These are phyloP conservation scores for Alectoria sarmentosa DNA, from an alignment of 495 filamentous ascomycete genomes.

Conservation along the genomic window DNA sequence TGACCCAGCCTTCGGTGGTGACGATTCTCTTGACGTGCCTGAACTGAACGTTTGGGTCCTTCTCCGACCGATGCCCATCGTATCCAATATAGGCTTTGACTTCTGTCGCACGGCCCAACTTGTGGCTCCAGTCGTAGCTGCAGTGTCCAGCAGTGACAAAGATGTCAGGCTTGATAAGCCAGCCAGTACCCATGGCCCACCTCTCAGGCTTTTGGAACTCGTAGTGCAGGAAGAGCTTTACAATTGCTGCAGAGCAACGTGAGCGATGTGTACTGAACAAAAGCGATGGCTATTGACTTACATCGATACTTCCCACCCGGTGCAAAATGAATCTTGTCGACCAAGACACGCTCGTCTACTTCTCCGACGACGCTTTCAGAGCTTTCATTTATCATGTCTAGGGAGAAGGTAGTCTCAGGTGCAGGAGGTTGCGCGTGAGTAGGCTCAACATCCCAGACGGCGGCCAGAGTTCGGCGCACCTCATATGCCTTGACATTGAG, in stretches of 20 bases:
- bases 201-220: constrained; percentile 26
- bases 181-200: constrained; percentile 34
- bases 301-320: constrained; percentile 35
- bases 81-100: constrained; percentile 39
- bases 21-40: constrained; percentile 32
- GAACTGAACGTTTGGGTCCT: constrained; percentile 30
- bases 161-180: constrained; percentile 34
- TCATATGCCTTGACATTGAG: constrained; percentile 25
- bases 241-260: constrained; percentile 28
- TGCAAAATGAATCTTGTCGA: constrained; percentile 26
- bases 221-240: constrained; percentile 35
- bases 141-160: constrained; percentile 37
- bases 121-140: constrained; percentile 33
- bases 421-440: constrained; percentile 20
- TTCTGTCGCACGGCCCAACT: constrained; percentile 27
- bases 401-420: constrained; percentile 13
- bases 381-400: constrained; percentile 22
- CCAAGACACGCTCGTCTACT: constrained; percentile 27
- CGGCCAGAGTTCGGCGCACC: constrained; percentile 24
- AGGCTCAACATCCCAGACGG: constrained; percentile 24
- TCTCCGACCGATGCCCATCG: constrained; percentile 27
- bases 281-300: constrained; percentile 16
- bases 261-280: constrained; percentile 11
- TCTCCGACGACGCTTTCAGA: constrained; percentile 19
- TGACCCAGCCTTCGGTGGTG: constrained; percentile 35